These are phyloP conservation scores for Hirschfeldia incana DNA, from an alignment of 345 rosid genomes.

Conservation along the genomic window DNA sequence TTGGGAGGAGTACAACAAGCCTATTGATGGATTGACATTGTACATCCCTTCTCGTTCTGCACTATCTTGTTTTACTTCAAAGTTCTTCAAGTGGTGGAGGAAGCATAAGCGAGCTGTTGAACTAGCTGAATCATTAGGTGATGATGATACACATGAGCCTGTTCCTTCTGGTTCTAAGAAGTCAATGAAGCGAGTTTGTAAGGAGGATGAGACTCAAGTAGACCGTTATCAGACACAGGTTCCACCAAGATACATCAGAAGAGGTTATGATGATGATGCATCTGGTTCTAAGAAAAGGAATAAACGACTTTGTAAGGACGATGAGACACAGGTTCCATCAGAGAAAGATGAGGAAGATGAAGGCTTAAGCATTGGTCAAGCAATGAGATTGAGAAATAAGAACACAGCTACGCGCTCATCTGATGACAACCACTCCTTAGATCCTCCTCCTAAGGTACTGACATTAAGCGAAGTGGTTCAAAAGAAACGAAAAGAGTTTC, in stretches of 20 bases:
- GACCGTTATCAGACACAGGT: background rate
- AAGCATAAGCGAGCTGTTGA: background rate
- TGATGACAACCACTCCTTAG: background rate
- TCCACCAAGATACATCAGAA: too few relatives aligned
- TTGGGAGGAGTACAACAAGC: conserved; percentile 40
- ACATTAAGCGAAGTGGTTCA: conserved; percentile 1
- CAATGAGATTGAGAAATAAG: background rate
- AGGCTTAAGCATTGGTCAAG: background rate
- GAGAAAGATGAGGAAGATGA: background rate
- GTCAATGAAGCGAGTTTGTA: background rate
- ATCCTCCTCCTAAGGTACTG: background rate
- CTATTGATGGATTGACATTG: conserved; percentile 29
- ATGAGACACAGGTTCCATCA: background rate
- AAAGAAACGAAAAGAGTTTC: background rate
- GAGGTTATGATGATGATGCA: too few relatives aligned
- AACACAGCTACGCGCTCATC: background rate
- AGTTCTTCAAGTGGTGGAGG: conserved; percentile 54
- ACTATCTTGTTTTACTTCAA: conserved; percentile 33
- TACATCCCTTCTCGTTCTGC: conserved; percentile 47
- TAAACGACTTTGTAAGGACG: too few relatives aligned
- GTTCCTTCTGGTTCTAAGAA: conserved; percentile 4
- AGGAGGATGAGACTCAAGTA: background rate
- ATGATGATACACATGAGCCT: background rate
- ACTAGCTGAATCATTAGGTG: background rate
- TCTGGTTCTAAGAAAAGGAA: too few relatives aligned